Evolutionary conservation across 116 monocot genomes (phyloP).

Genomic region (Papilionanthe hybrid): DNA sequence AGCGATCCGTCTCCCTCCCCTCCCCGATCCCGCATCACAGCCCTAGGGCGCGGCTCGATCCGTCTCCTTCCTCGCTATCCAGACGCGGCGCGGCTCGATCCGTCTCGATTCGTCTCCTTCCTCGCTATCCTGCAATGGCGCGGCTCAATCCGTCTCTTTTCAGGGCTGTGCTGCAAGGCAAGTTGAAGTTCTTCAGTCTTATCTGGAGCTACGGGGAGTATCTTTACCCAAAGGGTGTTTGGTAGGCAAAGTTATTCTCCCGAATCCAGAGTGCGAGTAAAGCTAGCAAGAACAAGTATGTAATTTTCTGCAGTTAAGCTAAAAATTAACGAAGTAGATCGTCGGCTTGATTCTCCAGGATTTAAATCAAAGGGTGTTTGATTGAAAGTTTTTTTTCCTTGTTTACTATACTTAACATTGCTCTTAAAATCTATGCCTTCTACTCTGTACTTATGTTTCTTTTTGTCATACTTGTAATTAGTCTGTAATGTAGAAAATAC

Average conservation of each 20-base stretch:
- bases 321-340: not conserved
- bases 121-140: too few relatives aligned
- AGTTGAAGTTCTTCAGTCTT: slow-evolving; percentile 54
- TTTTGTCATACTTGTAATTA: too few relatives aligned
- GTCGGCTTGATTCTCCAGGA: too few relatives aligned
- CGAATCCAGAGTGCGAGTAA: slow-evolving; percentile 85
- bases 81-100: too few relatives aligned
- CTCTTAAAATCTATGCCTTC: not conserved
- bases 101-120: too few relatives aligned
- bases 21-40: too few relatives aligned
- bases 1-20: too few relatives aligned
- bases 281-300: not conserved
- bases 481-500: too few relatives aligned
- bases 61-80: too few relatives aligned
- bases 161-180: slow-evolving; percentile 49
- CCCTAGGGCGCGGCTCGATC: too few relatives aligned
- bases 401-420: not conserved
- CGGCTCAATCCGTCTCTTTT: too few relatives aligned
- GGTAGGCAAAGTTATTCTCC: slow-evolving; percentile 66
- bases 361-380: not conserved
- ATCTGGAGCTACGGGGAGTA: slow-evolving; percentile 86
- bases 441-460: not conserved
- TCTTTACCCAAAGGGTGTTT: too few relatives aligned
- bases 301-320: not conserved
- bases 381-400: not conserved